These are phyloP conservation scores for Prunus campanulata DNA, from an alignment of 306 rosid species.

Conservation along the genomic window DNA sequence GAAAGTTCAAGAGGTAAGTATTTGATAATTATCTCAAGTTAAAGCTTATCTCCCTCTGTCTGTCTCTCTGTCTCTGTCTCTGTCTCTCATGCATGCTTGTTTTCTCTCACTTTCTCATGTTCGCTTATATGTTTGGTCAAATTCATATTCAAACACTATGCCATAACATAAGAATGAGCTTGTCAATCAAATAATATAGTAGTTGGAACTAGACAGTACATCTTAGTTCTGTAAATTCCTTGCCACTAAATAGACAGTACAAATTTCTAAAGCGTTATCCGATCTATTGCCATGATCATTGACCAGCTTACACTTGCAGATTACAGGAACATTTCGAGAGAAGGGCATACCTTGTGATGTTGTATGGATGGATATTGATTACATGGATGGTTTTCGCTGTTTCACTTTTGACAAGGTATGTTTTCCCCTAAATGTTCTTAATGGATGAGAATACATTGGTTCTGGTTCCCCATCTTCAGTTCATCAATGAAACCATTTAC, in stretches of 20 bases:
- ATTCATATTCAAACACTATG: neutral
- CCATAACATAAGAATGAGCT: neutral
- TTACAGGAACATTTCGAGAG: conserved; percentile 65
- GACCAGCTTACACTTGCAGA: conserved; percentile 45
- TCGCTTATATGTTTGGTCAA: neutral
- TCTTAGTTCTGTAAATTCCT: neutral
- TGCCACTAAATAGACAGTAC: neutral
- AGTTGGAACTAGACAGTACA: neutral
- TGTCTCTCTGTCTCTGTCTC: neutral
- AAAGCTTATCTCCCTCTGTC: neutral
- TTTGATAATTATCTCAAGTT: neutral
- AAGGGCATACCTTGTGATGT: conserved; percentile 85
- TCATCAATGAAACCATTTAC: neutral
- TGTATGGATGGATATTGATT: conserved; percentile 93
- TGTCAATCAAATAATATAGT: neutral
- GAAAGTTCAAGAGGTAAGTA: conserved; percentile 70
- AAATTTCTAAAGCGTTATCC: neutral
- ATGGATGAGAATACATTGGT: neutral
- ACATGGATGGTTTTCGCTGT: conserved; percentile 96
- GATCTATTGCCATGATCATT: conserved; percentile 7
- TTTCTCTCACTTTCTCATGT: neutral
- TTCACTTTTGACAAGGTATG: conserved; percentile 83
- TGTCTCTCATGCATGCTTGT: neutral
- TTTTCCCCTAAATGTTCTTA: neutral
- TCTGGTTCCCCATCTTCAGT: neutral